Evolutionary conservation across 176 grass and related monocot species (phyloP), one percentile per base, ranked within the genome.

Genomic region (barley (Hordeum vulgare)): DNA sequence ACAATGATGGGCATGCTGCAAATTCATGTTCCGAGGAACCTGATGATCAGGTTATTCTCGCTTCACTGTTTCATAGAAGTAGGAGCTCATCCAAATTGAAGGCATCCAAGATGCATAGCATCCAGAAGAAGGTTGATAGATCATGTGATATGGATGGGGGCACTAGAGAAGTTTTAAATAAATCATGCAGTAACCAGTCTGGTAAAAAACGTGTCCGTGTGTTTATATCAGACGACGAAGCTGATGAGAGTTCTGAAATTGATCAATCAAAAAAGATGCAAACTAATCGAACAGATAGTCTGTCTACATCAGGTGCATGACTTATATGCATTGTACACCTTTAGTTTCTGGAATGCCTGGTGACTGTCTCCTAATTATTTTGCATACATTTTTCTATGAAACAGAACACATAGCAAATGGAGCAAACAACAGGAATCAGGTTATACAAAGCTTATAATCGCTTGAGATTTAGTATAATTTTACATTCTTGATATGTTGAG

Each of bases 151-250:
- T 72, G 36, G 89, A 64, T 69, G 84, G 81, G 69, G 45, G 14
- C 35, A 63, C 53, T 56, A 80, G 37, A 31, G 66, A 76, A 81
- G 79, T 67, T 85, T 88, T 79, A 77, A 83, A 33, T 79, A 90
- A 70, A 83, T 83, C 71, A 44, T 68, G 23, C 73, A 60, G 56
- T 80, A 81, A 90, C 83, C 87, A 90, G 35, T 84, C 67, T 53
- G 82, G 89, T 81, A 87, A 89, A 81, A 98, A 93, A 81, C 93
- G 93, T 88, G 68, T 78, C 51, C 92, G 93, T 39, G 83, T 98
- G 59, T 78, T 98, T 78, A 69, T 98, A 74, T 95, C 96, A 65
- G 96, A 98, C 86, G 96, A 98, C 82, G 95, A 98, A 90, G 75
- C 80, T 83, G 91, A 95, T 27, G 89, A 91, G 20, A 29, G 31